These are phyloP conservation scores for Parietichytrium sp. DNA, from an alignment of 108 stramenopile species.

Conservation along the genomic window DNA sequence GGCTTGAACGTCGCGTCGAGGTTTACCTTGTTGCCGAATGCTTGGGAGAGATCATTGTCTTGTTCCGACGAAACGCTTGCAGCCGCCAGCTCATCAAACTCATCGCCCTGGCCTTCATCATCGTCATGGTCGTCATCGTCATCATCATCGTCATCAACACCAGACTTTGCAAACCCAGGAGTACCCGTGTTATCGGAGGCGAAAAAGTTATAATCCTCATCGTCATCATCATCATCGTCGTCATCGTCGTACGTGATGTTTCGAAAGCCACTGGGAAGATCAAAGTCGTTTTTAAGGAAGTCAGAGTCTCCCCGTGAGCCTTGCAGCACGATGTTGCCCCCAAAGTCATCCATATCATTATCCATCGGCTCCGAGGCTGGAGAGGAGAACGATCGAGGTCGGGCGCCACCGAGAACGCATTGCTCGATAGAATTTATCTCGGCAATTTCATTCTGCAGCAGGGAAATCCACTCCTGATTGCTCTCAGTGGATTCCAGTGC, in stretches of 20 bases:
- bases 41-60: too few species aligned
- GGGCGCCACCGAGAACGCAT: neutral
- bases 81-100: too few species aligned
- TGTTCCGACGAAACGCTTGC: too few species aligned
- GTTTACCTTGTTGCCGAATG: too few species aligned
- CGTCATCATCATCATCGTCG: neutral
- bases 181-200: neutral
- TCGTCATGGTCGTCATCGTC: slow-evolving; percentile 28
- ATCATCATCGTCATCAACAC: neutral
- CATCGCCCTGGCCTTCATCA: slow-evolving; percentile 25
- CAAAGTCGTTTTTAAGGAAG: too few species aligned
- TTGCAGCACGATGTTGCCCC: neutral
- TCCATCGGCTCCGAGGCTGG: neutral
- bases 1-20: too few species aligned
- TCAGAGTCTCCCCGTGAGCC: neutral
- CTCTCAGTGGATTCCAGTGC: slow-evolving; percentile 11
- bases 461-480: neutral
- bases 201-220: neutral
- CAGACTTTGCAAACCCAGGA: neutral
- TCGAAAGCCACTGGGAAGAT: too few species aligned
- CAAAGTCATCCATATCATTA: neutral
- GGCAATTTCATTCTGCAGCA: neutral
- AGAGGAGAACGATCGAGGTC: neutral
- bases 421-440: slow-evolving; percentile 21
- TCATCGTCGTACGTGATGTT: too few species aligned